Percentiles rank a stretch among this genome's conserved stretches.
These are phyloP conservation scores for Phytopythium litorale DNA, from an alignment of 352 stramenopile genomes.

Conservation along the genomic window DNA sequence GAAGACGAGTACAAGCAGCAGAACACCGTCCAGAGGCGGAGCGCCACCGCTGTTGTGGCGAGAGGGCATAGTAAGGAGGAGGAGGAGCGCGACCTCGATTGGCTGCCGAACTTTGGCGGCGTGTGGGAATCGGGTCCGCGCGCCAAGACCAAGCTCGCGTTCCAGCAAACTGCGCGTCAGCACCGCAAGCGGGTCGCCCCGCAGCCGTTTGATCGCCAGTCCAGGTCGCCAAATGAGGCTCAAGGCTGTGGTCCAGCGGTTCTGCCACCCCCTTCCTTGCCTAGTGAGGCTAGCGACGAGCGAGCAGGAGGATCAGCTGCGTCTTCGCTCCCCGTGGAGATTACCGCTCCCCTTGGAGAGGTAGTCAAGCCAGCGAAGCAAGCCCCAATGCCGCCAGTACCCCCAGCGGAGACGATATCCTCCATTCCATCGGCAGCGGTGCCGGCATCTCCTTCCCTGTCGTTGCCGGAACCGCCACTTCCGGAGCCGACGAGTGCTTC, in stretches of 20 bases:
- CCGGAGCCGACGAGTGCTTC: background rate
- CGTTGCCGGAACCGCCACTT: background rate
- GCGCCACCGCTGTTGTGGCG: background rate
- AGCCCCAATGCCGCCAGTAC: background rate
- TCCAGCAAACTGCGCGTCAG: slow-evolving; percentile 18
- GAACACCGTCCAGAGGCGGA: slow-evolving; percentile 27
- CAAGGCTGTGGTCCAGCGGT: no score
- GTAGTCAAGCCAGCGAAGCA: background rate
- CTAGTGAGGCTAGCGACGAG: background rate
- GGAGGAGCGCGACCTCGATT: slow-evolving; percentile 29
- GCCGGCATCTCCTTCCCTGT: background rate
- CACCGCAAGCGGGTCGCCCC: background rate
- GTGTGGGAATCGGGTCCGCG: slow-evolving; percentile 74
- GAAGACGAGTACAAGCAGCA: slow-evolving; percentile 70
- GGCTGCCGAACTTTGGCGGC: slow-evolving; percentile 74
- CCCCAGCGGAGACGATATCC: background rate
- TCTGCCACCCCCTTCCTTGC: background rate
- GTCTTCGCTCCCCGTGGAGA: background rate
- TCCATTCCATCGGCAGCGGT: background rate
- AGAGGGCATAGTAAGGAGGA: slow-evolving; percentile 9
- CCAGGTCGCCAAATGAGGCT: background rate
- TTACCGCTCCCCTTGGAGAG: background rate
- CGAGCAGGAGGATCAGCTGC: background rate
- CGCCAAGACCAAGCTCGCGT: slow-evolving; percentile 51
- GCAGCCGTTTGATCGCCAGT: background rate